Base-by-base conservation (phyloP, 129 eudicot species). In the Erigeron canadensis region DNA sequence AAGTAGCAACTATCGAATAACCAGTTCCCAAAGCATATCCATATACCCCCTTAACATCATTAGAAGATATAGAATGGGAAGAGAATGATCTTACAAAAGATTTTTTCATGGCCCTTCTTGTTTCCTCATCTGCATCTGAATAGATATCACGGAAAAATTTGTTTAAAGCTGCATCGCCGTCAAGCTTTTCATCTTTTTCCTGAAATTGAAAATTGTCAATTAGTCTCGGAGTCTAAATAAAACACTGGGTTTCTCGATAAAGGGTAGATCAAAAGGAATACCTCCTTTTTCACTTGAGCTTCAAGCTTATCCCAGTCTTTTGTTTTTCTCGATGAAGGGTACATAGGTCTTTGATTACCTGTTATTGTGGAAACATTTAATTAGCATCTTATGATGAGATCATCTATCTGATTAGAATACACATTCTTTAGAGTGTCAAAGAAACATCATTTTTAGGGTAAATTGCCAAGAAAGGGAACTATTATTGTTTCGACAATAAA, bases 131-230 rank as follows among this genome's bases (percentile, higher is more conserved):
- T 34, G 97, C 96, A 81, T 88, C 96, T 68, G 15, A 16, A 75
- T 94, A 94, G 13, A 94, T 94, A 56, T 90, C 89, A 12, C 88
- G 81, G 82, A 94, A 94, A 50, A 94, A 94, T 67, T 94, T 94
- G 94, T 94, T 94, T 71, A 94, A 55, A 18, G 99, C 99, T 8
- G 97, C 99, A 87, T 94, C 99, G 2, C 99, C 99, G 73, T 94
- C 99, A 1, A 94, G 81, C 60, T 94, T 94, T 83, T 94, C 99
- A 16, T 94, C 99, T 78, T 90, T 94, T 73, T 94, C 99, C 99
- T 94, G 89, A 57, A 71, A 74, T 12, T n/a, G n/a, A 15, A 15
- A 39, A 70, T 48, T 12, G 21, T 57, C 63, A 57, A 2, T 23
- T 17, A 57, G 15, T 10, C 57, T 43, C 4, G 69, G 22, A 71